Evolutionary conservation across 208 protist species (phyloP).

Genomic region (Angomonas ambiguus): DNA sequence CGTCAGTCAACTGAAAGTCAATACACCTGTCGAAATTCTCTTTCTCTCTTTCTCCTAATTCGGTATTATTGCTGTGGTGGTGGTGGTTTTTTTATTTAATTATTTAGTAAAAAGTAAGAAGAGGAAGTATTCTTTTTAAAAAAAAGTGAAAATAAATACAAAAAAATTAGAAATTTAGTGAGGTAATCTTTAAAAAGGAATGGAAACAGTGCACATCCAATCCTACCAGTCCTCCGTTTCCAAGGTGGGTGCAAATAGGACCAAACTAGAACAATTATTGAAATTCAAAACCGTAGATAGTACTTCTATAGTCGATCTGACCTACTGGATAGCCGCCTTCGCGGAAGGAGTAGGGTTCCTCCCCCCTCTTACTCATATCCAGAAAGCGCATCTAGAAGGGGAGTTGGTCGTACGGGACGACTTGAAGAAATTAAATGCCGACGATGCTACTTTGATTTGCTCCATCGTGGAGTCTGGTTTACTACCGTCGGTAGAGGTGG

Average conservation of each 20-base stretch:
- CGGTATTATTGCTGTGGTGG: background rate
- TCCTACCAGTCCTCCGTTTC: background rate
- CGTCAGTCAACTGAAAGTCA: background rate
- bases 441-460: background rate
- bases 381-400: background rate
- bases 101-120: background rate
- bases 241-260: background rate
- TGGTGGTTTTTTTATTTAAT: background rate
- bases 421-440: background rate
- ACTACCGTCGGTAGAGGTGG: slow-evolving; percentile 6
- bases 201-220: too few relatives aligned
- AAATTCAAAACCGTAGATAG: background rate
- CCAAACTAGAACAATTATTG: background rate
- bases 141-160: background rate
- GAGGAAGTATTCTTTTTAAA: background rate
- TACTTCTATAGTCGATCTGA: background rate
- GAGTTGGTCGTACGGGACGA: background rate
- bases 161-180: too few relatives aligned
- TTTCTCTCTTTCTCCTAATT: background rate
- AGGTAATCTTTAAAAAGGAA: too few relatives aligned
- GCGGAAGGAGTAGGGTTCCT: background rate
- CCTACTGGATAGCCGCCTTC: background rate
- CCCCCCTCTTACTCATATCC: background rate
- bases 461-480: slow-evolving; percentile 10
- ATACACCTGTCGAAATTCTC: too few relatives aligned